Evolutionary conservation across 1,284 basidiomycete species (phyloP), one percentile per base, ranked within the genome.

Genomic region (Tranzscheliella williamsii): DNA sequence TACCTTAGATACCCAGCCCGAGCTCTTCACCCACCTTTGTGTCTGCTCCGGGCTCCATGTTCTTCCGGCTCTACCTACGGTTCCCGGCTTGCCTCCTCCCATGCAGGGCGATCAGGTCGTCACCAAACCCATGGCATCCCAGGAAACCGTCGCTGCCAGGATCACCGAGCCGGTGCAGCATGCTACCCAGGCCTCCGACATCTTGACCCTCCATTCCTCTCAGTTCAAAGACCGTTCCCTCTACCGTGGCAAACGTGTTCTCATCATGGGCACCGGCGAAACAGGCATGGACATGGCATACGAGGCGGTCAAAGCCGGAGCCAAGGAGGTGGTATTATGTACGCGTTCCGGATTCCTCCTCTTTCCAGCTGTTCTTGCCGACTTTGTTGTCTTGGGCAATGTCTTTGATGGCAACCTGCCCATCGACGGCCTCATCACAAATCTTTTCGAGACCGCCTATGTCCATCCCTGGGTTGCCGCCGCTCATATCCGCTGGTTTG

Each of bases 251-350:
- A 70, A 70, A 31, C 48, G 55, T 17, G 69, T 72, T 27, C 42
- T 72, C 42, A 37, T 72, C 18, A 30, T 67, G 5, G 67, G 70
- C 30, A 75, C 71, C 3, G 85, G 85, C 0, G 85, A 87, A 73
- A 87, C 85, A 4, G 85, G 84, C 2, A 85, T 86, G 84, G 85
- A 87, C 67, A 78, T 87, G 29, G 84, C 73, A 2, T 82, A 82
- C 66, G 80, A 80, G 48, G 73, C 82, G 18, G 82, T 83, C 22
- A 83, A 85, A 61, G 82, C 82, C 2, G 80, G 81, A 6, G 83
- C 85, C 4, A 80, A 80, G 47, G 81, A 84, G 64, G 83, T 84
- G 1, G 81, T 83, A 24, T 76, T 87, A 34, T 85, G 84, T 54
- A 82, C 84, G 18, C 77, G 85, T 35, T 78, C 79, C 11, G 81